Percentiles rank a stretch among this genome's conserved stretches.
These are phyloP conservation scores for Kodamaea fukazawae DNA, from an alignment of 805 yeast genomes.

Conservation along the genomic window DNA sequence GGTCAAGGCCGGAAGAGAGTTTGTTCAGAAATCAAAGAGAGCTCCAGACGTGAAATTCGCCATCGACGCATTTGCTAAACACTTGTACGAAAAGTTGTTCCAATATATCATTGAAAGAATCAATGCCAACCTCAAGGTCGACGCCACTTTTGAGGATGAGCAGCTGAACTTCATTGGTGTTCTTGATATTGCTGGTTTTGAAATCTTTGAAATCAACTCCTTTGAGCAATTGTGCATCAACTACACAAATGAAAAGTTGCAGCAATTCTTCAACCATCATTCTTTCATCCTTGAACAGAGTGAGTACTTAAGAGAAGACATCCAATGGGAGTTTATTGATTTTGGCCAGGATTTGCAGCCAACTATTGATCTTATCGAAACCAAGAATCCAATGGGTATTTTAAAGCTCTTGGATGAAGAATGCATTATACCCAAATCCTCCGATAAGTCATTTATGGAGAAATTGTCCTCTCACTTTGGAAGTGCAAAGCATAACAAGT, in stretches of 20 bases:
- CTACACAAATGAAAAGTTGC: constrained; percentile 58
- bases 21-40: constrained; percentile 73
- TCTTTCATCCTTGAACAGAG: constrained; percentile 60
- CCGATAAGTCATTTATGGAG: constrained; percentile 78
- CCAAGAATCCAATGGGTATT: constrained; percentile 70
- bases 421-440: constrained; percentile 88
- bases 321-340: constrained; percentile 75
- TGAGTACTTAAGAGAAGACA: constrained; percentile 56
- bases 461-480: constrained; percentile 71
- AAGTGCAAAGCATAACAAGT: constrained; percentile 43
- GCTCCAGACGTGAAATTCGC: constrained; percentile 78
- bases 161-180: constrained; percentile 49
- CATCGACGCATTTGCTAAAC: constrained; percentile 83
- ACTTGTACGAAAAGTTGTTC: constrained; percentile 81
- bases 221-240: constrained; percentile 62
- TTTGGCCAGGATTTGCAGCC: constrained; percentile 94
- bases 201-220: constrained; percentile 54
- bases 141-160: constrained; percentile 25
- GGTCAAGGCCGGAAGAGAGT: constrained; percentile 88
- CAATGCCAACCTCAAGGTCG: constrained; percentile 54
- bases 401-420: constrained; percentile 90
- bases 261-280: constrained; percentile 62
- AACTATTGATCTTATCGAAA: constrained; percentile 88
- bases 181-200: constrained; percentile 61
- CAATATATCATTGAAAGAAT: constrained; percentile 72